Conservation (phyloP, 1,284 basidiomycete species). For the Pholiota adiposa region DNA sequence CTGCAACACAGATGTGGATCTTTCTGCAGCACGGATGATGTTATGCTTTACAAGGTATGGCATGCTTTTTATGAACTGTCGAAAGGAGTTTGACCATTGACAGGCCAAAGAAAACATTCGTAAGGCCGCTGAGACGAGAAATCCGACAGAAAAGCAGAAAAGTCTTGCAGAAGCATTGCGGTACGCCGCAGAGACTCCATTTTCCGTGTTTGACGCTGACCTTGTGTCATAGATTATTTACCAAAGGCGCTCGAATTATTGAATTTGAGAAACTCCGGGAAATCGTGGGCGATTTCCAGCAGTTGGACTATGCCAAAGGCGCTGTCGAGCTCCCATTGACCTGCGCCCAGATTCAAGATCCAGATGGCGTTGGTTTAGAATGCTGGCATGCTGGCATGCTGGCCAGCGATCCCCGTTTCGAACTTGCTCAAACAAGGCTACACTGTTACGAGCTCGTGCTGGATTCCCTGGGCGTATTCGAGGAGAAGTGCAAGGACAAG, state of each 20-base stretch:
- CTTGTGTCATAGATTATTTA: constrained; percentile 68
- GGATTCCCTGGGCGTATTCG: constrained; percentile 82
- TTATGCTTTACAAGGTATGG: constrained; percentile 92
- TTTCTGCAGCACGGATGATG: constrained; percentile 98
- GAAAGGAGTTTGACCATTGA: constrained; percentile 12
- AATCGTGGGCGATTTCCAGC: constrained; percentile 85
- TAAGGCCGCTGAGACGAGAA: constrained; percentile 84
- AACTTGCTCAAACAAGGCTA: constrained; percentile 63
- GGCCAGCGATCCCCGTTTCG: constrained; percentile 56
- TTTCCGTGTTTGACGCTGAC: constrained; percentile 5
- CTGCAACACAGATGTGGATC: constrained; percentile 94
- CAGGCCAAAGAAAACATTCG: constrained; percentile 94
- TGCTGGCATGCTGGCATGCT: constrained; percentile 69
- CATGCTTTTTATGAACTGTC: constrained; percentile 3
- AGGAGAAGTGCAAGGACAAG: constrained; percentile 56
- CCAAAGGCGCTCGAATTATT: constrained; percentile 84
- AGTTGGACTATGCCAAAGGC: constrained; percentile 83
- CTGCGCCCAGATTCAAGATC: constrained; percentile 84
- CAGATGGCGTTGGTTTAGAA: constrained; percentile 76
- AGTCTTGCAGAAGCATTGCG: constrained; percentile 83
- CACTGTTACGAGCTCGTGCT: constrained; percentile 86
- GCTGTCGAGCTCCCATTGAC: constrained; percentile 86
- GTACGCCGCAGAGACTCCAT: constrained; percentile 39
- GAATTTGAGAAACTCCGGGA: constrained; percentile 87
- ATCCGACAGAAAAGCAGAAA: constrained; percentile 72